These are phyloP conservation scores for Senecio squalidus DNA, from an alignment of 140 eudicot species.

Conservation along the genomic window DNA sequence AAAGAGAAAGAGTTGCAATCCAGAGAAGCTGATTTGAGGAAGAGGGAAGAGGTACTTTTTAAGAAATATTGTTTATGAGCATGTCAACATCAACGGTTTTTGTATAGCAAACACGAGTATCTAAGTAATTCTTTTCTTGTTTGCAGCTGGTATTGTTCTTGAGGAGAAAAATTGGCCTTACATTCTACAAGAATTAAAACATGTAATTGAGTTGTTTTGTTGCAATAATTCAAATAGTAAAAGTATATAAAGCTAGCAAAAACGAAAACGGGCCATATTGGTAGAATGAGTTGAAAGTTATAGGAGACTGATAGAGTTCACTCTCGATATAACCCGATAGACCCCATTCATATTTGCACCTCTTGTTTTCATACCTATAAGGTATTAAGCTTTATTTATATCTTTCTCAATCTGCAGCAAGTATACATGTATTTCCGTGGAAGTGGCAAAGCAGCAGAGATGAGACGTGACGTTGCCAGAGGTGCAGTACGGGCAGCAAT, in stretches of 20 bases:
- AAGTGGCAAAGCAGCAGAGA: slow-evolving; percentile 66
- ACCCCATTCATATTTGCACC: too few species aligned
- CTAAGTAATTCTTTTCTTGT: background rate
- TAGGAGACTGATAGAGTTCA: too few species aligned
- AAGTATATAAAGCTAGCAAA: too few species aligned
- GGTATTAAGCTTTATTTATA: background rate
- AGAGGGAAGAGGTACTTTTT: background rate
- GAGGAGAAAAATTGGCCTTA: slow-evolving; percentile 99
- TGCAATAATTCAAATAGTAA: too few species aligned
- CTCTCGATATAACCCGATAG: too few species aligned
- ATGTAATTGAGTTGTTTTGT: too few species aligned
- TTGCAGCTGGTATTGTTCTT: slow-evolving; percentile 96
- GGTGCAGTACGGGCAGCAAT: slow-evolving; percentile 57
- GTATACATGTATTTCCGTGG: slow-evolving; percentile 85
- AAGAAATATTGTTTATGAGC: too few species aligned
- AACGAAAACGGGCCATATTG: too few species aligned
- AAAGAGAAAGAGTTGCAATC: background rate
- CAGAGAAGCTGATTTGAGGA: slow-evolving; percentile 4
- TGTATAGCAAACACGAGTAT: background rate
- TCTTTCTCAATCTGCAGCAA: slow-evolving; percentile 59
- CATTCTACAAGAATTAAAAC: too few species aligned
- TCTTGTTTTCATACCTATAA: too few species aligned
- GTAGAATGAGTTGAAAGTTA: too few species aligned
- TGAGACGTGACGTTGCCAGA: slow-evolving; percentile 61
- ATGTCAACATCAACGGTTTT: background rate